Base-by-base conservation (phyloP, 805 yeast genomes). In the Saccharomycopsis sp. region DNA sequence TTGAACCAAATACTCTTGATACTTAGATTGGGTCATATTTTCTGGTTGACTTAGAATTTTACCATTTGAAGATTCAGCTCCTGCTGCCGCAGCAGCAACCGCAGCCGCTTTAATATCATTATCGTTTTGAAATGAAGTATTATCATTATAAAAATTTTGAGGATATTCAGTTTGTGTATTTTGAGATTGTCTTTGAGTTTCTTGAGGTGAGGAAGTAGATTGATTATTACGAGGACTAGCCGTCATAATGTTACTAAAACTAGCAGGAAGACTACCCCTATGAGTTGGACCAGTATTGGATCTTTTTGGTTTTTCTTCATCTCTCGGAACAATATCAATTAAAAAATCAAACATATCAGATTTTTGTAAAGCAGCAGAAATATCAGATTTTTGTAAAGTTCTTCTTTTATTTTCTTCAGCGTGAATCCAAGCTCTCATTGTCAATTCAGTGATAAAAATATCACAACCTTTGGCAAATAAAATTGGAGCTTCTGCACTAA, bases 361-460 rank as follows among this genome's bases (percentile, higher is more conserved):
- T 57, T 86, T 86, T 49, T 87, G 92, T 42, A 94, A 65, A 1
- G 98, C 98, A 14, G 92, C 92, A 2, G 96, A 95, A 47, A 92
- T 87, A 56, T 92, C 99, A 1, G 86, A 76, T 54, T 87, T 83
- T 58, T 92, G 99, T 44, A 92, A 64, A 4, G 99, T 92, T 46
- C 99, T 65, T 50, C 99, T 72, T 57, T 92, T 92, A 63, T 85
- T 85, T 54, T 86, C 96, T 59, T 92, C 97, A 2, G 97, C 96
- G 53, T 88, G 96, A 47, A 92, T 86, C 98, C 98, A 92, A 5
- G 98, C 96, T 44, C 99, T 70, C 96, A 92, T 88, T 12, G 99
- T 88, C 41, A 92, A 66, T 58, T 92, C 99, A 1, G 98, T 88
- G 51, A 92, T 89, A 61, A 92, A 92, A 27, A 92, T 79, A 57